Conservation (phyloP, 805 yeast species). For the Pichia eremophila region DNA sequence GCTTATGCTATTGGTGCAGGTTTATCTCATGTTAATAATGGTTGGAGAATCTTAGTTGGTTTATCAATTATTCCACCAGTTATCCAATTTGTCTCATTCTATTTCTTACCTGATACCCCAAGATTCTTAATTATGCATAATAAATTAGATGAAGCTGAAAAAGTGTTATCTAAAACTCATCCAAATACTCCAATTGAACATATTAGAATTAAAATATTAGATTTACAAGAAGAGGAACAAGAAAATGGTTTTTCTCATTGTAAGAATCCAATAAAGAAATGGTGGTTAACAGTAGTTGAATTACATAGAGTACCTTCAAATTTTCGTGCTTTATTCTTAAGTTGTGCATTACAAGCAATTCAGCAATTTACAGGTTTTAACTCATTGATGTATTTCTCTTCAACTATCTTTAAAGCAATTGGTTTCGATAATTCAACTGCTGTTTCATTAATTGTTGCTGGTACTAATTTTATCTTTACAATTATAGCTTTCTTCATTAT, state of each 20-base stretch:
- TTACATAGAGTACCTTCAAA: constrained; percentile 67
- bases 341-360: constrained; percentile 90
- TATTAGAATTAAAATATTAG: constrained; percentile 59
- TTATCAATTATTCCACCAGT: constrained; percentile 82
- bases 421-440: constrained; percentile 91
- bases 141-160: constrained; percentile 51
- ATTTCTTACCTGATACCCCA: constrained; percentile 93
- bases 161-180: constrained; percentile 58
- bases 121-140: constrained; percentile 75
- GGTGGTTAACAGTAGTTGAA: constrained; percentile 52
- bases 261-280: constrained; percentile 30
- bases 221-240: constrained; percentile 42
- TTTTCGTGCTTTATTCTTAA: constrained; percentile 79
- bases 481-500: constrained; percentile 77
- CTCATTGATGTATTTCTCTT: constrained; percentile 89
- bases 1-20: constrained; percentile 96
- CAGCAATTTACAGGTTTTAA: constrained; percentile 97
- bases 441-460: constrained; percentile 87
- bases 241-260: constrained; percentile 29
- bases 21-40: constrained; percentile 57
- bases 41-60: constrained; percentile 93
- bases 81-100: constrained; percentile 63
- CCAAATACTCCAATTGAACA: constrained; percentile 51
- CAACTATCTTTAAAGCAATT: constrained; percentile 83
- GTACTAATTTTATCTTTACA: constrained; percentile 87